A percentile compares a stretch with the other conserved stretches of the same genome.
phyloP scores from a whole-genome alignment of 495 filamentous ascomycete genomes.

The Barbatosphaeria neglecta region DNA sequence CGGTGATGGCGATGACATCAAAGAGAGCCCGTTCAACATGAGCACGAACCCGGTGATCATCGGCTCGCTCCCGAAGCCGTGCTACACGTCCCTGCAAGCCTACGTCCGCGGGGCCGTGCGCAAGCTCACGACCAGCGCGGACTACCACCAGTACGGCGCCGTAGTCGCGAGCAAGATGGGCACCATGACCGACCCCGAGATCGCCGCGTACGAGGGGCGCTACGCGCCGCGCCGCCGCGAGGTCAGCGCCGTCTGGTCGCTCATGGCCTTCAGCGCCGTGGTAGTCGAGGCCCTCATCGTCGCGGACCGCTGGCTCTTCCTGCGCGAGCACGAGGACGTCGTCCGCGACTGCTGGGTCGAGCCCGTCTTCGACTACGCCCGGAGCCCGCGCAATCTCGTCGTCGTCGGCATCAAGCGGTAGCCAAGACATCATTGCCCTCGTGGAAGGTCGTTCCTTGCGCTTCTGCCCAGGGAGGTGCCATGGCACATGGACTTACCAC shows the following conservation, averaged over 20 bases:
- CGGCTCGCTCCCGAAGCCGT: constrained; percentile 69
- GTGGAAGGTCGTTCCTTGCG: no score
- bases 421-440: neutral
- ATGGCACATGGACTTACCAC: no score
- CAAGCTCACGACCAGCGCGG: constrained; percentile 55
- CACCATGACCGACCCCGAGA: constrained; percentile 58
- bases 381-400: constrained; percentile 80
- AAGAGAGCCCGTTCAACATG: constrained; percentile 36
- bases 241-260: constrained; percentile 73
- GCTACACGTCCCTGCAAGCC: constrained; percentile 60
- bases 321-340: constrained; percentile 59
- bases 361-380: constrained; percentile 77
- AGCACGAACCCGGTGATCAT: constrained; percentile 69
- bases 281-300: constrained; percentile 85
- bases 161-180: constrained; percentile 49
- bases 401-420: constrained; percentile 78
- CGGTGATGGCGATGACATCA: constrained; percentile 17
- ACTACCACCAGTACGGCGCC: constrained; percentile 37
- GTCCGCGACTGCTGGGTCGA: constrained; percentile 80
- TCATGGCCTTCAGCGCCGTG: constrained; percentile 90
- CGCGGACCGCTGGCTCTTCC: constrained; percentile 81
- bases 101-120: constrained; percentile 71
- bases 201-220: constrained; percentile 51
- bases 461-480: no score
- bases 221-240: constrained; percentile 64